Base-by-base conservation (phyloP, 805 yeast genomes). In the Dipodascus albidus region DNA sequence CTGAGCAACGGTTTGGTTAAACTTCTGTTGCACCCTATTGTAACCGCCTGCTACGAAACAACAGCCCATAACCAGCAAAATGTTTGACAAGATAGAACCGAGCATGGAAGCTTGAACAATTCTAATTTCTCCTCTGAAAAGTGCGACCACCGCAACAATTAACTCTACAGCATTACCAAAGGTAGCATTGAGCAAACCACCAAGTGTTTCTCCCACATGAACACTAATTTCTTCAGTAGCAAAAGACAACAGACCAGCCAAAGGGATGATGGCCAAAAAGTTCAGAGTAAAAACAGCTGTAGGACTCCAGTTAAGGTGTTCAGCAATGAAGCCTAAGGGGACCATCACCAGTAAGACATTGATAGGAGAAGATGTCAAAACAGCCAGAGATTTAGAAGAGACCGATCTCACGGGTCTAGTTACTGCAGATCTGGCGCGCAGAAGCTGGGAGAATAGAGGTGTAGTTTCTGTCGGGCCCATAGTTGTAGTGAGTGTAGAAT, bases 111-210 rank as follows among this genome's bases (percentile, higher is more conserved):
- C 96, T 70, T 93, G 98, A 24, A 93, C 98, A 63, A 93, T 90
- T 58, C 96, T 78, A 51, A 93, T 81, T 70, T 93, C 97, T 60
- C 87, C 86, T 48, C 86, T 84, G 60, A 71, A 75, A 62, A 93
- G 74, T 1, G 99, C 99, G 60, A 93, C 88, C 23, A 93, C 74
- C 1, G 96, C 86, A 35, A 93, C 98, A 67, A 93, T 93, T 56
- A 93, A 80, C 71, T 93, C 99, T 21, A 93, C 96, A 1, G 98
- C 98, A 67, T 93, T 93, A 55, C 99, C 99, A 67, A 93, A 87
- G 8, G 98, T 90, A 1, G 99, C 99, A 70, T 93, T 93, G 63
- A 93, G 75, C 58, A 93, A 75, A 0, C 98, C 98, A 14, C 99
- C 98, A 22, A 91, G 59, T 8, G 97, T 90, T 63, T 88, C 86